Percentiles rank a stretch among this genome's conserved stretches.
Evolutionary conservation across 164 flowering plant genomes (phyloP).

Genomic region (Vitis rotundifolia): DNA sequence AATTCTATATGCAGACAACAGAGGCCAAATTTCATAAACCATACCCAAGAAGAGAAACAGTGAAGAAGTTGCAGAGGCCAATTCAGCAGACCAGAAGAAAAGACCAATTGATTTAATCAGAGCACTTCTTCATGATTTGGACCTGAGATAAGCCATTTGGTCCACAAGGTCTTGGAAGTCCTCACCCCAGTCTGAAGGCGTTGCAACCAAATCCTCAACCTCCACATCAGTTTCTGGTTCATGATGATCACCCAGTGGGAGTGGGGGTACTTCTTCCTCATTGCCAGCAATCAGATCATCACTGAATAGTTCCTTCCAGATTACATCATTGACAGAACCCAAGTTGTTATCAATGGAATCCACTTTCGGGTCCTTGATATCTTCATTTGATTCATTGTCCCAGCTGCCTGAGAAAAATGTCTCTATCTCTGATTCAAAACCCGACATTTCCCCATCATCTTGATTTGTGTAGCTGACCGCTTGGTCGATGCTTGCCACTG

Average conservation of each 20-base stretch:
- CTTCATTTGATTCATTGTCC: constrained; percentile 34
- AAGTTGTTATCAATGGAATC: constrained; percentile 13
- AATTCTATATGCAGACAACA: neutral
- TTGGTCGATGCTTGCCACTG: constrained; percentile 1
- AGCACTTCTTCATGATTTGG: constrained; percentile 25
- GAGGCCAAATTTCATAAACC: neutral
- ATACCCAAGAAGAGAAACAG: constrained; percentile 6
- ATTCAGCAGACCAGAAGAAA: neutral
- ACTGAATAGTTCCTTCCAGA: constrained; percentile 46
- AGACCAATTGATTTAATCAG: neutral
- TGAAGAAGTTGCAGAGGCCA: constrained; percentile 28
- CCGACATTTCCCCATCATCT: constrained; percentile 19
- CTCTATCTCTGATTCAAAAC: constrained; percentile 35
- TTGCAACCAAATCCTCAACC: constrained; percentile 43
- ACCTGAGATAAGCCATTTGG: constrained; percentile 42
- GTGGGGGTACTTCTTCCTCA: constrained; percentile 23
- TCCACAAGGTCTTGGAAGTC: constrained; percentile 50
- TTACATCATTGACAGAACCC: constrained; percentile 21
- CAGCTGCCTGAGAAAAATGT: constrained; percentile 29
- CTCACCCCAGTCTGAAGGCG: constrained; percentile 38
- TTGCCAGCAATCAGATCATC: constrained; percentile 33
- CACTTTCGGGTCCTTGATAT: constrained; percentile 10
- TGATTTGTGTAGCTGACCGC: constrained; percentile 3
- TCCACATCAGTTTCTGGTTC: constrained; percentile 35
- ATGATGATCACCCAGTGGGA: constrained; percentile 18